These are phyloP conservation scores for Kurtzmaniella quercitrusa DNA, from an alignment of 1,139 yeast genomes.

Conservation along the genomic window DNA sequence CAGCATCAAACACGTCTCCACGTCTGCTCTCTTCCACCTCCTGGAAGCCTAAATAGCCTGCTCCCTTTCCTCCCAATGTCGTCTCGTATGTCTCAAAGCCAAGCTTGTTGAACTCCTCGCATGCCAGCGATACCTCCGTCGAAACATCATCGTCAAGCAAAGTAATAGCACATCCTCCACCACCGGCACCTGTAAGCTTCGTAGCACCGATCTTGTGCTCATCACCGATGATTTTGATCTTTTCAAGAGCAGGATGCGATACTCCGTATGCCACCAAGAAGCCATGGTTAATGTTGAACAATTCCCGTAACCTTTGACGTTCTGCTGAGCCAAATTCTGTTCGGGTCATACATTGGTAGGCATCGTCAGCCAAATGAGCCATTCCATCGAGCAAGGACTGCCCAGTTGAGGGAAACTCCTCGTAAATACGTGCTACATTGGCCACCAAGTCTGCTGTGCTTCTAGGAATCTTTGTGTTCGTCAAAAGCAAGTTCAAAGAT, in stretches of 20 bases:
- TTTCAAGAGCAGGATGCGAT: slow-evolving; percentile 84
- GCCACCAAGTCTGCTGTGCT: slow-evolving; percentile 83
- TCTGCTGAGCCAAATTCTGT: slow-evolving; percentile 47
- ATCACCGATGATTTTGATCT: slow-evolving; percentile 61
- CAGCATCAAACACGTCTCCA: slow-evolving; percentile 24
- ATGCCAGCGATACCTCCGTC: slow-evolving; percentile 25
- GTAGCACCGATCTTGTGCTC: slow-evolving; percentile 72
- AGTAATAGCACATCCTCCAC: slow-evolving; percentile 98
- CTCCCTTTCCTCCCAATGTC: slow-evolving; percentile 87
- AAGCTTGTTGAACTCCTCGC: slow-evolving; percentile 33
- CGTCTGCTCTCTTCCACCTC: slow-evolving; percentile 13
- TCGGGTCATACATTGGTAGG: slow-evolving; percentile 55
- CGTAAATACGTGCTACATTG: slow-evolving; percentile 58
- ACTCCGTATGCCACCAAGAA: slow-evolving; percentile 83
- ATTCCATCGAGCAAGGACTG: slow-evolving; percentile 64
- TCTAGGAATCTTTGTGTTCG: slow-evolving; percentile 83
- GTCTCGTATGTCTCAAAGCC: slow-evolving; percentile 83
- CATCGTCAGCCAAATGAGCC: slow-evolving; percentile 65
- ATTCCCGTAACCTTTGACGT: slow-evolving; percentile 48
- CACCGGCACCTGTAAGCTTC: slow-evolving; percentile 97
- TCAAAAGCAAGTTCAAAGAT: slow-evolving; percentile 64
- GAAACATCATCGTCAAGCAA: slow-evolving; percentile 52
- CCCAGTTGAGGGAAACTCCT: slow-evolving; percentile 50
- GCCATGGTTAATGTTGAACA: slow-evolving; percentile 87
- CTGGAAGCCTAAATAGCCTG: slow-evolving; percentile 42